These are phyloP conservation scores for Basidiobolus meristosporus DNA, from an alignment of 371 early-diverging fungal species.

Conservation along the genomic window DNA sequence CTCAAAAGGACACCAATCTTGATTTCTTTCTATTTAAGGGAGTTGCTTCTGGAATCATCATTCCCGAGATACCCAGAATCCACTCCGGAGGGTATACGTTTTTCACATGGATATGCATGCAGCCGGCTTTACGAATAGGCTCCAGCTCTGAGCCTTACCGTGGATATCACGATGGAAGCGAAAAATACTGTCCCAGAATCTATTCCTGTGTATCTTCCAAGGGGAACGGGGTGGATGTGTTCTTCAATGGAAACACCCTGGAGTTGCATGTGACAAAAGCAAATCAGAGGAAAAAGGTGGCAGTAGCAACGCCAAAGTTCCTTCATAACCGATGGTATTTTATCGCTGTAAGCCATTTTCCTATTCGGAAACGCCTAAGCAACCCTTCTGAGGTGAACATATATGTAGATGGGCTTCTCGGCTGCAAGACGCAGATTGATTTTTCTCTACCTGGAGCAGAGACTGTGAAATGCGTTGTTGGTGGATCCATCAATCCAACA, in stretches of 20 bases:
- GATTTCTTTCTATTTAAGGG: conserved; percentile 23
- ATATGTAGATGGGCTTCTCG: neutral
- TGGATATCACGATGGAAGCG: neutral
- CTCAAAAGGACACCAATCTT: conserved; percentile 14
- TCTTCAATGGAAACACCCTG: neutral
- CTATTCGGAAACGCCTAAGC: no score
- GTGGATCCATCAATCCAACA: neutral
- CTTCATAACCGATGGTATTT: no score
- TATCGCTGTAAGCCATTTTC: no score
- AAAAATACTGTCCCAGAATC: neutral
- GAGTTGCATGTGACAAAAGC: neutral
- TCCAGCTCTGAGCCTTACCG: neutral
- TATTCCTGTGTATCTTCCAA: neutral
- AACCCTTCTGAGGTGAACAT: no score
- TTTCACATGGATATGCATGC: conserved; percentile 19
- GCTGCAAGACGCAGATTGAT: neutral
- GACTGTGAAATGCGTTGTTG: neutral
- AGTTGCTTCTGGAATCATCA: conserved; percentile 12
- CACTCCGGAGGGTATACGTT: conserved; percentile 18
- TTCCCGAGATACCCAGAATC: conserved; percentile 12
- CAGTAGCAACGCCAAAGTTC: no score
- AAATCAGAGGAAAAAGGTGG: neutral
- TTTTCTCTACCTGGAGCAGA: no score
- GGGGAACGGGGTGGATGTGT: neutral
- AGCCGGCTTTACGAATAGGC: conserved; percentile 1